phyloP scores from a whole-genome alignment of 2,329 filamentous ascomycete genomes.

The Colletotrichum navitas region DNA sequence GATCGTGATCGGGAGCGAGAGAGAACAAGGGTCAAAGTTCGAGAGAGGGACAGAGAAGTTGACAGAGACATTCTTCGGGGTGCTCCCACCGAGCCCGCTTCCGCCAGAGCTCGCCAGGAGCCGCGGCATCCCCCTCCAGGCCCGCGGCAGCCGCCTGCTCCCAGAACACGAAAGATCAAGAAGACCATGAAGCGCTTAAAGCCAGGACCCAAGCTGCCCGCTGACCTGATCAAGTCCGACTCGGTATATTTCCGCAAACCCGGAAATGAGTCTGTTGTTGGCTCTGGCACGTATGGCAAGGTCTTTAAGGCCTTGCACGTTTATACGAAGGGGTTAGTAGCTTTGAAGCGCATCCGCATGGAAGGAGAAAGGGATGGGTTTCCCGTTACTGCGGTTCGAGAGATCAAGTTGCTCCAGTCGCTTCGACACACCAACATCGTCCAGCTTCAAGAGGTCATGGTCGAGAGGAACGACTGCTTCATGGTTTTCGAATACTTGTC shows the following conservation, averaged over 20 bases:
- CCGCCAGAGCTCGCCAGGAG: constrained; percentile 57
- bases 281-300: constrained; percentile 95
- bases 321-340: constrained; percentile 87
- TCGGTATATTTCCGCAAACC: constrained; percentile 96
- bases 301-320: constrained; percentile 95
- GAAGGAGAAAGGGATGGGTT: constrained; percentile 93
- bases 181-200: constrained; percentile 79
- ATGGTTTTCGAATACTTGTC: constrained; percentile 99
- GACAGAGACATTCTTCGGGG: constrained; percentile 63
- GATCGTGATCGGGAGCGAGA: constrained; percentile 55
- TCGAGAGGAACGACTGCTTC: constrained; percentile 98
- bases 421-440: constrained; percentile 87
- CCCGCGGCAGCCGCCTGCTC: constrained; percentile 51
- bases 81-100: constrained; percentile 68
- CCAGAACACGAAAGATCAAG: constrained; percentile 73
- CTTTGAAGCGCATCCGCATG: constrained; percentile 93
- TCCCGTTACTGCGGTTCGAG: constrained; percentile 89
- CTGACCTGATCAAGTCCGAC: constrained; percentile 81
- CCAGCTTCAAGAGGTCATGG: constrained; percentile 91
- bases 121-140: constrained; percentile 51
- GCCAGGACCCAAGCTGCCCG: constrained; percentile 75
- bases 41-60: constrained; percentile 51
- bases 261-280: constrained; percentile 96
- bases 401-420: constrained; percentile 92
- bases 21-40: constrained; percentile 51